Evolutionary conservation across 164 flowering plant species (phyloP), one percentile per base, ranked within the genome.

Genomic region (Nymphaea colorata): DNA sequence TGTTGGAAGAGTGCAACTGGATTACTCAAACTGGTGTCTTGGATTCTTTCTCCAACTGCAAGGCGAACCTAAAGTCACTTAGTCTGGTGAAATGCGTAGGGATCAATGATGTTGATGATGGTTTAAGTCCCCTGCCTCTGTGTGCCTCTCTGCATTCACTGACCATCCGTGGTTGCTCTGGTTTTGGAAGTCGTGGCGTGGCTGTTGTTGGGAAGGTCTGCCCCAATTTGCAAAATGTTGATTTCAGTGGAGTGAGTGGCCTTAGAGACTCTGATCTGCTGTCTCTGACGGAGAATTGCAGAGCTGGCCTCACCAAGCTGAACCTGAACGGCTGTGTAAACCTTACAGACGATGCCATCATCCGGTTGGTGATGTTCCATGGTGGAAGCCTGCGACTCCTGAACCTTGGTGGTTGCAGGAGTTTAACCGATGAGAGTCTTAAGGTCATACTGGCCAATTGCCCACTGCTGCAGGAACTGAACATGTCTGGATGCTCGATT

Each of bases 1-100:
- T 82, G 59, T 69, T 90, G 66, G 90, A 87, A 64, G 96, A 90
- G 78, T 90, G 96, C 85, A 84, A 88, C 81, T 72, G 82, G 83
- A 78, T 90, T 72, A 82, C 86, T 67, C 86, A 82, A 68, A 43
- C 63, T 63, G 96, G 96, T 67, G 68, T 90, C 70, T 75, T 83
- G 57, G 84, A 81, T 55, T 68, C 76, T 43, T 81, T 90, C 60
- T 66, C 78, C 11, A 81, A 74, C 75, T 81, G 82, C 65, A 81
- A 83, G 18, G 61, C 71, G 6, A 87, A 83, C 62, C 69, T 90
- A 81, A 90, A 80, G 80, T 74, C 83, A 7, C 73, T 90, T 64
- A 41, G 83, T 44, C 64, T 90, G 57, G 84, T 76, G 6, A 84
- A 79, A 68, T 90, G 96, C 82, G 72, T 81, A 68, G 92, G 92